phyloP scores from a whole-genome alignment of 805 yeast species.

The Scheffersomyces stipitis region DNA sequence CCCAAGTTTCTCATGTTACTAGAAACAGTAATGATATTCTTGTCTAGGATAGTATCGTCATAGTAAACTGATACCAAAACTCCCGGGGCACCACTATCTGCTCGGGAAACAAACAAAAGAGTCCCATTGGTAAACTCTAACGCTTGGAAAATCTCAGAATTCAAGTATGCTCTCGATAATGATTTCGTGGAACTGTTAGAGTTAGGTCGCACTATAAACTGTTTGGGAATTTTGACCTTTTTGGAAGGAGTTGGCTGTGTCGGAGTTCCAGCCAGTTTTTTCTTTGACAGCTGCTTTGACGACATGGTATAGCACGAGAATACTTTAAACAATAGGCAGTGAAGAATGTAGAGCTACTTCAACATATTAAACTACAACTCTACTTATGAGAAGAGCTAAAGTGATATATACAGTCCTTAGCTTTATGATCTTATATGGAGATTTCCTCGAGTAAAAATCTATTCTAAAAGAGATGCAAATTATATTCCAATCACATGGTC shows the following conservation, averaged over 20 bases:
- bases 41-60: constrained; percentile 29
- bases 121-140: constrained; percentile 48
- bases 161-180: constrained; percentile 35
- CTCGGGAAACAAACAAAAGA: constrained; percentile 43
- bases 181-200: constrained; percentile 8
- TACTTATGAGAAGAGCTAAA: no score
- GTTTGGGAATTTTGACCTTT: constrained; percentile 40
- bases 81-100: constrained; percentile 45
- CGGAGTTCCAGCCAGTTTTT: constrained; percentile 21
- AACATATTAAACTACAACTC: no score
- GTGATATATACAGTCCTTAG: no score
- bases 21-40: constrained; percentile 29
- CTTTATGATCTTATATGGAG: no score
- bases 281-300: constrained; percentile 21
- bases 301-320: no score
- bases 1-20: constrained; percentile 27
- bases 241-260: constrained; percentile 21
- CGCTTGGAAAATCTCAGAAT: constrained; percentile 46
- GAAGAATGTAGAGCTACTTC: no score
- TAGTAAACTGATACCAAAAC: constrained; percentile 42
- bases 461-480: no score
- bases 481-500: no score
- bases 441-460: no score
- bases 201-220: constrained; percentile 40
- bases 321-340: no score